Evolutionary conservation across 352 stramenopile genomes (phyloP), one percentile per base, ranked within the genome.

Genomic region (Pythium pyrilobum): DNA sequence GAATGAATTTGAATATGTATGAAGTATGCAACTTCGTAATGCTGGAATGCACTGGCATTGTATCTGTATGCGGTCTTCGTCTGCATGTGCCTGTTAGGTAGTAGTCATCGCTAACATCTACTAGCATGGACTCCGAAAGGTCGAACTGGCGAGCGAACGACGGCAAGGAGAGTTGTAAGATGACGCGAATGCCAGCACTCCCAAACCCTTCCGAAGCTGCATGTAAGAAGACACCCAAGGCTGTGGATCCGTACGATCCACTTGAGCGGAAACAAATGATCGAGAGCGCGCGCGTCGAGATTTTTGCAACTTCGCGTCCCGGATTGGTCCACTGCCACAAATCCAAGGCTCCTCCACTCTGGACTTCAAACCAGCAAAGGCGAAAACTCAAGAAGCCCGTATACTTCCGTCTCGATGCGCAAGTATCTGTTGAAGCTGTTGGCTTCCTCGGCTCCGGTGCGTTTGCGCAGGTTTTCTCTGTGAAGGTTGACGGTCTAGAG

Each of bases 401-500:
- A 38, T 45, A 44, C 12, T 51, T 92, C 27, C 44, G 62, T 18
- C 32, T 77, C 16, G 68, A 70, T 29, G 13, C 60, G 8, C 66
- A 64, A 21, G 50, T 75, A 27, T 55, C 45, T 28, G 39, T 83
- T 28, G 47, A 87, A 37, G 60, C 85, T 2, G 56, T 77, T 21
- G 77, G 77, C 7, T 60, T 87, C 31, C 62, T 94, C 8, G 83
- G 83, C 24, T 80, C 81, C 24, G 83, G 83, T 23, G 78, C 77
- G 15, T 94, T 91, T 53, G 81, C 83, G 11, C 70, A 74, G 53
- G 83, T 94, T 0, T 94, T 86, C 46, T 80, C 79, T 27, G 79
- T 67, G 5, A 75, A 62, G 20, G 44, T 78, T 39, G 36, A 62
- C 20, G 62, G 71, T 13, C 16, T 58, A 23, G 66, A 36, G 11